These are phyloP conservation scores for Coprinopsis sp. DNA, from an alignment of 768 basidiomycete genomes.

Conservation along the genomic window DNA sequence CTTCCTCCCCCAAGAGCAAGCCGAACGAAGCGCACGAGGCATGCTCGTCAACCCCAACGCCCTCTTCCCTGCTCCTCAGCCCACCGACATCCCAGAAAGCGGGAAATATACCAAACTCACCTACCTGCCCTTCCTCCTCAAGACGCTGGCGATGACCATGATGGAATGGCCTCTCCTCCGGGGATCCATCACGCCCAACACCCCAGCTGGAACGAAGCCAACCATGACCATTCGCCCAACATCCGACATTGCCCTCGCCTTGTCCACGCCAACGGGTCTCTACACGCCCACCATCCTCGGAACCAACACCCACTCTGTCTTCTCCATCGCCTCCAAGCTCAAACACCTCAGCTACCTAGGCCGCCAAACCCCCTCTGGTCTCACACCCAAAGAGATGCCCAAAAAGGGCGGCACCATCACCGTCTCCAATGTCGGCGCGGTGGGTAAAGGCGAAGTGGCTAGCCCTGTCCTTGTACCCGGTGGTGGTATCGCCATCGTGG, in stretches of 20 bases:
- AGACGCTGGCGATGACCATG: constrained; percentile 78
- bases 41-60: constrained; percentile 34
- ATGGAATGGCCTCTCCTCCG: constrained; percentile 81
- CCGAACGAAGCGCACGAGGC: constrained; percentile 4
- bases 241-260: constrained; percentile 71
- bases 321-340: constrained; percentile 56
- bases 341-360: constrained; percentile 60
- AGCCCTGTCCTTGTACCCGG: constrained; percentile 75
- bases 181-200: constrained; percentile 53
- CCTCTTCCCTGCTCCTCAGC: constrained; percentile 34
- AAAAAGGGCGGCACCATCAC: constrained; percentile 73
- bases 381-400: constrained; percentile 68
- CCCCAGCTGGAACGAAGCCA: constrained; percentile 41
- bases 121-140: constrained; percentile 79
- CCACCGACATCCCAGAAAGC: constrained; percentile 41
- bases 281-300: constrained; percentile 70
- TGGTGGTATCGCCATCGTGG: constrained; percentile 82
- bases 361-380: constrained; percentile 58
- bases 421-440: constrained; percentile 77
- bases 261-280: constrained; percentile 78
- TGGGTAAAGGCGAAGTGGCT: constrained; percentile 69
- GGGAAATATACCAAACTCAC: constrained; percentile 65
- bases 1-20: constrained; percentile 28
- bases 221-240: constrained; percentile 67
- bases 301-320: constrained; percentile 53